Percentiles rank a stretch among this genome's conserved stretches.
Evolutionary conservation across 2,329 filamentous ascomycete genomes (phyloP).

Genomic region (Pseudomassariella vexata): DNA sequence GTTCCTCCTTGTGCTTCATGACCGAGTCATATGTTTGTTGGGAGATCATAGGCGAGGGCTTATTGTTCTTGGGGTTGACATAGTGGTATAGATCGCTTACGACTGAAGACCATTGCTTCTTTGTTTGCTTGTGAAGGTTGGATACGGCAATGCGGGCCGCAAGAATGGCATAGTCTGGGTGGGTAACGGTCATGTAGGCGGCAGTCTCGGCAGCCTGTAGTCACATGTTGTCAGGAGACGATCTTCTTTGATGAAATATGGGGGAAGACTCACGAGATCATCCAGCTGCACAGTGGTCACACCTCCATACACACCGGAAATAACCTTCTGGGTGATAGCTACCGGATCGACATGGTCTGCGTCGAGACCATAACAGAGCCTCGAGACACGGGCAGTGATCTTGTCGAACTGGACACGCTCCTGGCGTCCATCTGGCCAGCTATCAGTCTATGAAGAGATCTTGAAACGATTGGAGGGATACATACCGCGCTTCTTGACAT

Average conservation of each 20-base stretch:
- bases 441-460: constrained; percentile 10
- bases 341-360: constrained; percentile 92
- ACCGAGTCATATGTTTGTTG: constrained; percentile 85
- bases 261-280: constrained; percentile 69
- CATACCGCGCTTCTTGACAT: constrained; percentile 59
- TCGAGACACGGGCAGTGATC: constrained; percentile 96
- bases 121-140: constrained; percentile 99
- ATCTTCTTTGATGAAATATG: too few species aligned
- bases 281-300: constrained; percentile 95
- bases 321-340: constrained; percentile 98
- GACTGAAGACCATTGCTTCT: constrained; percentile 98
- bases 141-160: constrained; percentile 97
- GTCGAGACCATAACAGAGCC: constrained; percentile 95
- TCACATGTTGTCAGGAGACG: constrained; percentile 3
- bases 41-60: constrained; percentile 88
- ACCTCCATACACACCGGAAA: constrained; percentile 97
- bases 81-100: constrained; percentile 92
- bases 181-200: constrained; percentile 99
- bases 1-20: constrained; percentile 92
- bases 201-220: constrained; percentile 91
- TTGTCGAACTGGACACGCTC: constrained; percentile 99
- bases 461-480: constrained; percentile 13
- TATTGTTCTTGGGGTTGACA: constrained; percentile 87
- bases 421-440: constrained; percentile 81
- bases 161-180: constrained; percentile 97